These are phyloP conservation scores for Stagonosporopsis tanaceti DNA, from an alignment of 2,329 filamentous ascomycete species.

Conservation along the genomic window DNA sequence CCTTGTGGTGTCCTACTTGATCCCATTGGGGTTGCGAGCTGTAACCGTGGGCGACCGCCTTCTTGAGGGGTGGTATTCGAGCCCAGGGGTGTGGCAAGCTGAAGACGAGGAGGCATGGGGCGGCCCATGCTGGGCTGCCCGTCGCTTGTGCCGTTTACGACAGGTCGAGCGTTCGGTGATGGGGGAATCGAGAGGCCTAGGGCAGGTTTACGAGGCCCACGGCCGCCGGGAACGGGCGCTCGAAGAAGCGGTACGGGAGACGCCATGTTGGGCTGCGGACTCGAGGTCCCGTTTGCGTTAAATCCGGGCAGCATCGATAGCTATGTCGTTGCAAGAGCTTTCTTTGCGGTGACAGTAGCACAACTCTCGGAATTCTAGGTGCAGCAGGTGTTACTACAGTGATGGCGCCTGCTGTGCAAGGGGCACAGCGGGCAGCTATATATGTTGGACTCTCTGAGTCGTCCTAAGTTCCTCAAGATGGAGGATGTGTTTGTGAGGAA, in stretches of 20 bases:
- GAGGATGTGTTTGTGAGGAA: constrained; percentile 27
- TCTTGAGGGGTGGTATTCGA: constrained; percentile 76
- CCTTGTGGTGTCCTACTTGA: constrained; percentile 74
- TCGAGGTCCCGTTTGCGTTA: constrained; percentile 33
- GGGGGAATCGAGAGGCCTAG: constrained; percentile 90
- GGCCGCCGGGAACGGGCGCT: constrained; percentile 77
- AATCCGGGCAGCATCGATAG: constrained; percentile 38
- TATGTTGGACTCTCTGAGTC: constrained; percentile 6
- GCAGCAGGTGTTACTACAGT: constrained; percentile 11
- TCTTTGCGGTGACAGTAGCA: neutral
- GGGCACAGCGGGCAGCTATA: constrained; percentile 19
- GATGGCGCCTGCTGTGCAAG: constrained; percentile 11
- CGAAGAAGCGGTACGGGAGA: constrained; percentile 82
- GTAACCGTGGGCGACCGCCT: constrained; percentile 75
- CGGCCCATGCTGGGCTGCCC: constrained; percentile 51
- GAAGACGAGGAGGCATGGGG: constrained; percentile 76
- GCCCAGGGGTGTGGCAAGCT: constrained; percentile 88
- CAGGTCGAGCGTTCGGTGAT: constrained; percentile 81
- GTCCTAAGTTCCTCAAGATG: constrained; percentile 18
- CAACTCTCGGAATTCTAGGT: neutral
- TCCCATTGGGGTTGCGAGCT: constrained; percentile 90
- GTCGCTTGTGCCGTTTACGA: constrained; percentile 67
- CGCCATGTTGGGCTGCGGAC: constrained; percentile 65
- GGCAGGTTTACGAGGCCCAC: constrained; percentile 72
- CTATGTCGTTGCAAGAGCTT: neutral